Conservation (phyloP, 352 stramenopile genomes). For the Pythium utonaiense region DNA sequence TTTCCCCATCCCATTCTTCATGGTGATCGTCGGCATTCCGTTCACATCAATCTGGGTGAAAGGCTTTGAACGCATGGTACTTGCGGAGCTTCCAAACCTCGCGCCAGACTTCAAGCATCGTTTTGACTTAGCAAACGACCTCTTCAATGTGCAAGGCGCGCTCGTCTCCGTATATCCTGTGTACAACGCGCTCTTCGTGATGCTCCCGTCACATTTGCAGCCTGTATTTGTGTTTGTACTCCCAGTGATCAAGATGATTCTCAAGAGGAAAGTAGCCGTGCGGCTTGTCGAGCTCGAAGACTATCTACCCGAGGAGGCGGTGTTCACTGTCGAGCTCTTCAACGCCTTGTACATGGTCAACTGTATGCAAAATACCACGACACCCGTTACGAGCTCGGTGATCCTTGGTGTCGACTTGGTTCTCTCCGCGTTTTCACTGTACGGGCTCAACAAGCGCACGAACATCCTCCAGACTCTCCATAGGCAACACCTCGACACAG, state of each 20-base stretch:
- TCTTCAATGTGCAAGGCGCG: conserved; percentile 19
- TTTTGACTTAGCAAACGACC: neutral
- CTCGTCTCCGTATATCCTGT: conserved; percentile 36
- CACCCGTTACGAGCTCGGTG: neutral
- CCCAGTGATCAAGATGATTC: conserved; percentile 29
- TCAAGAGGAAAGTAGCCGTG: conserved; percentile 33
- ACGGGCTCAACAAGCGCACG: conserved; percentile 1
- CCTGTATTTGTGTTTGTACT: conserved; percentile 26
- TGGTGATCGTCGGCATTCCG: conserved; percentile 20
- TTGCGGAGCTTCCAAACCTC: neutral
- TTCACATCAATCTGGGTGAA: conserved; percentile 4
- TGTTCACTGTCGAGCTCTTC: conserved; percentile 6
- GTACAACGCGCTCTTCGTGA: conserved; percentile 34
- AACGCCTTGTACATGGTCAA: conserved; percentile 4
- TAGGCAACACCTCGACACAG: neutral
- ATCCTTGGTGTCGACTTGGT: neutral
- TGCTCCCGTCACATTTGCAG: conserved; percentile 10
- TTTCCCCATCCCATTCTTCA: conserved; percentile 31
- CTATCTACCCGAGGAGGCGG: neutral
- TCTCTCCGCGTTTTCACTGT: neutral
- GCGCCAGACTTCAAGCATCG: neutral
- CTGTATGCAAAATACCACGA: conserved; percentile 8
- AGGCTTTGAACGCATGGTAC: conserved; percentile 1
- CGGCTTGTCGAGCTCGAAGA: neutral
- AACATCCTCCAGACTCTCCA: neutral